phyloP scores from a whole-genome alignment of 2,329 filamentous ascomycete species.

The Beauveria australis region DNA sequence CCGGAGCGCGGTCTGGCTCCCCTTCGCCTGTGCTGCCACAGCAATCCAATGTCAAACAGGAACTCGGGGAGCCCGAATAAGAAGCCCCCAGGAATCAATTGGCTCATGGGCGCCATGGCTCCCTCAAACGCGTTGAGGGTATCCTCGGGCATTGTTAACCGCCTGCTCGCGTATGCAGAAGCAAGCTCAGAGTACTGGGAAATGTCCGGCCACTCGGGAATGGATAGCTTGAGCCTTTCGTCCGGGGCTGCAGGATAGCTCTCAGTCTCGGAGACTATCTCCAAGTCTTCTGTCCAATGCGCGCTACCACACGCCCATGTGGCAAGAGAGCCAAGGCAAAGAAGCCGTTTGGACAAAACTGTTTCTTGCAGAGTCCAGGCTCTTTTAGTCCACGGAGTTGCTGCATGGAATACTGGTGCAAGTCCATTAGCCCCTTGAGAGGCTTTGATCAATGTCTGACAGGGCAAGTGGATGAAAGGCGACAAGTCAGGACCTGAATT shows the following conservation, averaged over 20 bases:
- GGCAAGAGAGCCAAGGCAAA: slow-evolving; percentile 1
- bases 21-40: slow-evolving; percentile 8
- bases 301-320: slow-evolving; percentile 9
- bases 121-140: slow-evolving; percentile 10
- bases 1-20: slow-evolving; percentile 6
- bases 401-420: background rate
- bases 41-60: slow-evolving; percentile 2
- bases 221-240: background rate
- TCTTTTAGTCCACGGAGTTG: background rate
- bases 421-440: background rate
- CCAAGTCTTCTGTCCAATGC: slow-evolving; percentile 10
- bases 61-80: slow-evolving; percentile 9
- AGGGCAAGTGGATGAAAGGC: slow-evolving; percentile 2
- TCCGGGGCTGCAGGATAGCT: background rate
- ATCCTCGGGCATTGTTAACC: slow-evolving; percentile 5
- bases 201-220: slow-evolving; percentile 4
- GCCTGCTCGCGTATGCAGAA: background rate
- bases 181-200: slow-evolving; percentile 1
- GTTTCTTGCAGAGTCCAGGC: slow-evolving; percentile 11
- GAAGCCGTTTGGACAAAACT: slow-evolving; percentile 7
- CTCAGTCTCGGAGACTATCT: slow-evolving; percentile 1
- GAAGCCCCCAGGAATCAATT: background rate
- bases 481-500: background rate
- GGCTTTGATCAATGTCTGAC: background rate
- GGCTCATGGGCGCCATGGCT: slow-evolving; percentile 9